Conservation (phyloP, 2,329 filamentous ascomycete species). For the Talaromyces pinophilus region DNA sequence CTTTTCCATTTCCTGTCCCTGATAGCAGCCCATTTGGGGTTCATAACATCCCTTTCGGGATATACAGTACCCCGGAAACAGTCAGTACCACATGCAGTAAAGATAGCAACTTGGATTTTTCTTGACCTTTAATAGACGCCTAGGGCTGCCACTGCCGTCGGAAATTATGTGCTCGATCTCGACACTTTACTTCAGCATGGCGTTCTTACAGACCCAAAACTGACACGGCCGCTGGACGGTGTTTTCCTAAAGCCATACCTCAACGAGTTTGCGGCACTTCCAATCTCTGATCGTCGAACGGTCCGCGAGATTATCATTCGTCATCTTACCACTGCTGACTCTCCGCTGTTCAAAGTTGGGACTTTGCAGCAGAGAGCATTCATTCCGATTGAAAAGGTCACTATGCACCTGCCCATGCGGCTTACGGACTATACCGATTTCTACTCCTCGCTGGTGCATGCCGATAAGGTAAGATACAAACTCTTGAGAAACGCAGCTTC, state of each 20-base stretch:
- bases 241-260: conserved; percentile 5
- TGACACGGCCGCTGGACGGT: not conserved
- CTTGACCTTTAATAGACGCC: not conserved
- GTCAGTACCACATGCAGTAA: not conserved
- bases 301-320: not conserved
- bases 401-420: conserved; percentile 14
- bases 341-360: conserved; percentile 1
- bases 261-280: conserved; percentile 14
- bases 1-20: conserved; percentile 35
- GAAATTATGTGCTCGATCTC: conserved; percentile 1
- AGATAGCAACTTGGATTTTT: not conserved
- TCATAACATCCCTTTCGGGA: conserved; percentile 14
- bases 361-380: not conserved
- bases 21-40: conserved; percentile 47
- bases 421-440: conserved; percentile 15
- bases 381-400: not conserved
- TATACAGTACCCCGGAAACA: conserved; percentile 4
- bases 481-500: not conserved
- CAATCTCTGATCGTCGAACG: conserved; percentile 3
- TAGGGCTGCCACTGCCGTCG: not conserved
- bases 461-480: not conserved
- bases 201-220: not conserved
- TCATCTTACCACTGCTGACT: not conserved
- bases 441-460: conserved; percentile 13
- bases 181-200: conserved; percentile 12